Evolutionary conservation across 2,329 filamentous ascomycete genomes (phyloP).

Genomic region (Nectriaceae sp.): DNA sequence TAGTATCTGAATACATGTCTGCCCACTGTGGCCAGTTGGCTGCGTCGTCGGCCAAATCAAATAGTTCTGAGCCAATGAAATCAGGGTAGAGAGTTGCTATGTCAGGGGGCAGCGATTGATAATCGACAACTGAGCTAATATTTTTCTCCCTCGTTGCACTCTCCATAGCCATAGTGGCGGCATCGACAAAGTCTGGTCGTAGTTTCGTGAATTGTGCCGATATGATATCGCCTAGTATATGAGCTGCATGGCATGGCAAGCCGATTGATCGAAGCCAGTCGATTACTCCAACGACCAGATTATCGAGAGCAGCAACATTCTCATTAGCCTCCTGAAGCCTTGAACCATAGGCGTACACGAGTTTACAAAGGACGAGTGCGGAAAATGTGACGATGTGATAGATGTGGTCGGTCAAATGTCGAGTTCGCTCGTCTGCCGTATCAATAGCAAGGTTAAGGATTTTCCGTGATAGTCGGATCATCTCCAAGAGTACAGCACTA

Average conservation of each 20-base stretch:
- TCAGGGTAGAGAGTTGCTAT: constrained; percentile 9
- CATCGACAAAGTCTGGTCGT: constrained; percentile 11
- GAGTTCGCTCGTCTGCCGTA: constrained; percentile 29
- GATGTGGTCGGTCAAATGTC: constrained; percentile 32
- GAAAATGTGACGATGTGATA: constrained; percentile 32
- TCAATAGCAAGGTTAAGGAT: constrained; percentile 33
- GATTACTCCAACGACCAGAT: constrained; percentile 18
- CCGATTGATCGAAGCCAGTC: constrained; percentile 28
- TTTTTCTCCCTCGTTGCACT: background rate
- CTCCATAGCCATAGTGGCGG: background rate
- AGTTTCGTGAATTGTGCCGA: constrained; percentile 23
- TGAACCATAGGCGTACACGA: constrained; percentile 24
- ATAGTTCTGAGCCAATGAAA: constrained; percentile 6
- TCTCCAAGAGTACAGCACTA: constrained; percentile 18
- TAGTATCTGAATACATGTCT: no score
- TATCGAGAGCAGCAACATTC: constrained; percentile 16
- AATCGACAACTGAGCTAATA: background rate
- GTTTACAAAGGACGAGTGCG: constrained; percentile 23
- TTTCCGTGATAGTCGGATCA: constrained; percentile 20
- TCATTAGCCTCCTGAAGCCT: constrained; percentile 13
- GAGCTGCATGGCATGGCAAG: constrained; percentile 24
- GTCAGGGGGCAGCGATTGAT: constrained; percentile 7
- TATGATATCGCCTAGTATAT: constrained; percentile 27
- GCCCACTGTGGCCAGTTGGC: background rate
- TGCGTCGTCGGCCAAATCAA: background rate